Evolutionary conservation across 1,284 basidiomycete genomes (phyloP), one percentile per base, ranked within the genome.

Genomic region (Anthracocystis panici-leucophaei): DNA sequence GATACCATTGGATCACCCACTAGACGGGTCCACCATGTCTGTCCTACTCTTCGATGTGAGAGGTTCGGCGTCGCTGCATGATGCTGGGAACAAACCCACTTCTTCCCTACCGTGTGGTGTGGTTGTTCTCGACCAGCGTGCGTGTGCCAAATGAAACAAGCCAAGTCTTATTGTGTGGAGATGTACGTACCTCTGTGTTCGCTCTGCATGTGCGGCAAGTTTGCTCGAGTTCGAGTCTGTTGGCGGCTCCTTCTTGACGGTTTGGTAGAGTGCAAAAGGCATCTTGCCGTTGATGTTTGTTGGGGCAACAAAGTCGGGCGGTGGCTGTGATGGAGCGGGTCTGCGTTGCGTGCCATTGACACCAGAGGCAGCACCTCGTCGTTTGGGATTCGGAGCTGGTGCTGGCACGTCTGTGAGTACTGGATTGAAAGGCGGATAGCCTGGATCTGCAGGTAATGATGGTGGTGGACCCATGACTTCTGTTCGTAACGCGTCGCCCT

Each of bases 401-500:
- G 40, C 56, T 4, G 50, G 35, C 10, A 49, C 35, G n/a, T 69
- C 68, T 11, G 59, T 41, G 12, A 50, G 16, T 16, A 65, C 53
- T n/a, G 76, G 73, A 38, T 71, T 60, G 48, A 78, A 61, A 16
- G 76, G 76, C 12, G 72, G 72, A 29, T 78, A 78, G 6, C 46
- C 69, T 1, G 51, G 40, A 49, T 78, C 76, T 7, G 44, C 35
- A 0, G 72, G 76, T 16, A 75, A 31, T 21, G 57, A 48, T 18
- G 76, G 72, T 5, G 76, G 76, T n/a, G 76, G 76, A 11, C 76
- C 76, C 59, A 78, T 71, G 25, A 78, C 60, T 38, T 78, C 76
- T 49, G 76, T 78, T 16, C 69, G 65, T 29, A 76, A 45, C 4
- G 38, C 45, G 11, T 75, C 65, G 12, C 42, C 54, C 5, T 54